Evolutionary conservation across 2,329 filamentous ascomycete species (phyloP).

Genomic region (Verticillium albo-atrum): DNA sequence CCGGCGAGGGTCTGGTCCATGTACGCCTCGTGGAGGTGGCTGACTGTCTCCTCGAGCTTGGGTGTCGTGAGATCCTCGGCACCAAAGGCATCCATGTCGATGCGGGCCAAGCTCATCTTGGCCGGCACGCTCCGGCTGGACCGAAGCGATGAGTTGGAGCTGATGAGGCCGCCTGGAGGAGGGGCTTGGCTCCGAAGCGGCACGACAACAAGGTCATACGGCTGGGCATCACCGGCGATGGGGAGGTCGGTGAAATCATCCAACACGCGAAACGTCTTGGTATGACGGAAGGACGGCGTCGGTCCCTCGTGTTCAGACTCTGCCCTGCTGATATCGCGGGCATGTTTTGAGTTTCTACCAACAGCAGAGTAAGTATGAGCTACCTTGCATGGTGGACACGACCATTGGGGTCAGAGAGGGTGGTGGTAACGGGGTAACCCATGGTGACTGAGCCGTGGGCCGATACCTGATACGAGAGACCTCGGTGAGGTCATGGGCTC

Average conservation of each 20-base stretch:
- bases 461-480: too few relatives aligned
- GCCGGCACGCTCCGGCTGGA: constrained; percentile 2
- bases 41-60: constrained; percentile 2
- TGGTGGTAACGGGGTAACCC: too few relatives aligned
- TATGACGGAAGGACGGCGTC: neutral
- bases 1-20: constrained; percentile 10
- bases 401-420: too few relatives aligned
- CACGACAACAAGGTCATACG: constrained; percentile 12
- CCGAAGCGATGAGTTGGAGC: constrained; percentile 2
- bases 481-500: too few relatives aligned
- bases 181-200: constrained; percentile 6
- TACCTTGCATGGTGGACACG: too few relatives aligned
- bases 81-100: constrained; percentile 12
- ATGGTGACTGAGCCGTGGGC: too few relatives aligned
- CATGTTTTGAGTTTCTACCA: neutral
- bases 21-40: constrained; percentile 9
- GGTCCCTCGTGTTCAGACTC: neutral
- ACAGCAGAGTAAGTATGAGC: too few relatives aligned
- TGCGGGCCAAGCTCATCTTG: constrained; percentile 9
- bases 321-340: neutral
- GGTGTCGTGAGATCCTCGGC: neutral
- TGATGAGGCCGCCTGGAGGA: neutral
- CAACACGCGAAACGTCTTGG: constrained; percentile 12
- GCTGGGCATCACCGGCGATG: neutral
- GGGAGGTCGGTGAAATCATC: constrained; percentile 6